Evolutionary conservation across 495 filamentous ascomycete genomes (phyloP), one percentile per base, ranked within the genome.

Genomic region (Penicillium dipodomyicola): DNA sequence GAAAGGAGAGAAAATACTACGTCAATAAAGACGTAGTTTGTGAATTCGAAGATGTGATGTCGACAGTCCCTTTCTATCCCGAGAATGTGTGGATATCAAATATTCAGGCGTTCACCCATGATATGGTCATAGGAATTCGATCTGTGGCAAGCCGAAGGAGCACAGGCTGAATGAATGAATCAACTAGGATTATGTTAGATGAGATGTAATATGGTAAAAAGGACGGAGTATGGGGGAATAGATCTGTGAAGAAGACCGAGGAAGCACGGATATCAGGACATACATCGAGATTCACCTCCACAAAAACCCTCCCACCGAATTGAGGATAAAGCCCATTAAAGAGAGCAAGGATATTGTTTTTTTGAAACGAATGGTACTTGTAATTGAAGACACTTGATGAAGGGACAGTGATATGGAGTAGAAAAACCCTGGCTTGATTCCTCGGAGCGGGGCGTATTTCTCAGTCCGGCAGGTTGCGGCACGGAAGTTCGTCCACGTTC

Each of bases 391-490:
- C 23, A 59, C 48, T 30, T 50, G 59, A 37, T 27, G 49, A 57
- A 57, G 49, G 19, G 47, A 52, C 39, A 43, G 49, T 27, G 50
- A 62, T 44, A 47, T 30, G 33, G 54, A 54, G 42, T 44, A 44
- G 48, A 57, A 50, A 42, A 57, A 23, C 56, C 59, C 55, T 54
- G 54, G 58, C 57, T 60, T 58, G 51, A 58, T 61, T 58, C 57
- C 61, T 65, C 65, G 57, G 59, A 54, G 41, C 57, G 51, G 50
- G 42, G 65, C 59, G 64, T 65, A 67, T 70, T 63, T 65, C 51
- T 66, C 65, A 68, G 66, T 64, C 65, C 63, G 64, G 57, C 54
- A 43, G 50, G 49, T 52, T 52, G 22, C 32, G 41, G 42, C 33
- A 58, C 33, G 7, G 15, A 40, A 40, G 25, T 52, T 52, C 32